These are phyloP conservation scores for Daldinia bambusicola DNA, from an alignment of 495 filamentous ascomycete genomes.

Conservation along the genomic window DNA sequence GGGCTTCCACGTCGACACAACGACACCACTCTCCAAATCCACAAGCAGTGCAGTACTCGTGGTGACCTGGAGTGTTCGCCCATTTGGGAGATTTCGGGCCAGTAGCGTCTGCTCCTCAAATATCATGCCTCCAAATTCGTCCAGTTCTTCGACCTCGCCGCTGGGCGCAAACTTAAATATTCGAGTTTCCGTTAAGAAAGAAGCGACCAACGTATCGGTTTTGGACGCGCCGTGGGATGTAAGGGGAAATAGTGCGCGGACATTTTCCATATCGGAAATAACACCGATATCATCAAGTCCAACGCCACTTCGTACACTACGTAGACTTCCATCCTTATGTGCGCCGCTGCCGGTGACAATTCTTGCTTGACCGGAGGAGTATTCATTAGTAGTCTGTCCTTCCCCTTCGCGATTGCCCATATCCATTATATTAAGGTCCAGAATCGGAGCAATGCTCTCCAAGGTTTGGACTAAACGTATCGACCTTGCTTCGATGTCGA, in stretches of 20 bases:
- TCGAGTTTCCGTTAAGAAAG: slow-evolving; percentile 85
- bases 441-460: slow-evolving; percentile 85
- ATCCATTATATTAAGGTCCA: slow-evolving; percentile 96
- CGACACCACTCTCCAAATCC: slow-evolving; percentile 75
- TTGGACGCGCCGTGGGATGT: slow-evolving; percentile 59
- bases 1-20: slow-evolving; percentile 74
- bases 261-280: slow-evolving; percentile 80
- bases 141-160: slow-evolving; percentile 88
- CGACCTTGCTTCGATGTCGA: slow-evolving; percentile 53
- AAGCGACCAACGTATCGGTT: slow-evolving; percentile 78
- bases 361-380: slow-evolving; percentile 90
- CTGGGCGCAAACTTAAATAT: slow-evolving; percentile 78
- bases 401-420: slow-evolving; percentile 85
- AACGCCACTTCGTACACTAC: slow-evolving; percentile 92
- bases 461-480: slow-evolving; percentile 79
- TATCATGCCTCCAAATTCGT: slow-evolving; percentile 73
- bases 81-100: slow-evolving; percentile 68
- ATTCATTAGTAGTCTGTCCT: slow-evolving; percentile 79
- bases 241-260: slow-evolving; percentile 69
- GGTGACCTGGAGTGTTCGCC: slow-evolving; percentile 82
- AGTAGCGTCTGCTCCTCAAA: slow-evolving; percentile 79
- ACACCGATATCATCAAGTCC: slow-evolving; percentile 89
- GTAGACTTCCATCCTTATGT: slow-evolving; percentile 82
- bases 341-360: slow-evolving; percentile 93
- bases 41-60: slow-evolving; percentile 67